Evolutionary conservation across 306 rosid species (phyloP), one percentile per base, ranked within the genome.

Genomic region (Mimosa pudica): DNA sequence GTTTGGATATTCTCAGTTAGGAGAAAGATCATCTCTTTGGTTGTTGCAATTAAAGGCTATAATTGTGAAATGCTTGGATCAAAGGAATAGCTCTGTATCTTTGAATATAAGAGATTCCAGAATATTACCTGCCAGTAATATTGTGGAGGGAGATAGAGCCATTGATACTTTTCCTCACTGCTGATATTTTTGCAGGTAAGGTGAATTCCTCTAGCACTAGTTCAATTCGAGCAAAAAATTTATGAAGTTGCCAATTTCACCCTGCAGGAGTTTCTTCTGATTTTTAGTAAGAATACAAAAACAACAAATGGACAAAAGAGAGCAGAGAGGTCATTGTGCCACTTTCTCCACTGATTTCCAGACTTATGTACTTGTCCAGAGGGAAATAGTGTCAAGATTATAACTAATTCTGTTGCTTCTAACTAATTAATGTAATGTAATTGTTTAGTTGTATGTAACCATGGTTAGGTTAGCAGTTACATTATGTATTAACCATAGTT

Each of bases 121-220:
- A 38, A 38, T 65, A 65, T 16, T 10, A 24, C 71, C 71, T 36
- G 10, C 48, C 14, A 65, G 11, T 36, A 36, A 33, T 63, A 33
- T 64, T 35, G 10, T 9, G 12, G 68, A 62, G 38, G 16, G 71
- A 62, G 44, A 30, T 33, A 8, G 36, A 24, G 47, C 18, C 14
- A 5, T 42, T 68, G 10, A 10, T 41, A 41, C 44, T 11, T 48
- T 48, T 4, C 52, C 52, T 48, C 52, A 14, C 52, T 48, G 52
- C 16, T 48, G 52, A 48, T 48, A 11, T 11, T 51, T 89, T 85
- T 76, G 84, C 88, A 78, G 94, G 88, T 84, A 89, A 94, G 70
- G 97, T 89, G 83, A 85, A 88, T 75, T 89, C 92, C 87, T 94
- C 88, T 64, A 86, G 64, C 72, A 82, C 32, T 65, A 80, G 85